Evolutionary conservation across 2,329 filamentous ascomycete genomes (phyloP).

Genomic region (Aspergillus sp.): DNA sequence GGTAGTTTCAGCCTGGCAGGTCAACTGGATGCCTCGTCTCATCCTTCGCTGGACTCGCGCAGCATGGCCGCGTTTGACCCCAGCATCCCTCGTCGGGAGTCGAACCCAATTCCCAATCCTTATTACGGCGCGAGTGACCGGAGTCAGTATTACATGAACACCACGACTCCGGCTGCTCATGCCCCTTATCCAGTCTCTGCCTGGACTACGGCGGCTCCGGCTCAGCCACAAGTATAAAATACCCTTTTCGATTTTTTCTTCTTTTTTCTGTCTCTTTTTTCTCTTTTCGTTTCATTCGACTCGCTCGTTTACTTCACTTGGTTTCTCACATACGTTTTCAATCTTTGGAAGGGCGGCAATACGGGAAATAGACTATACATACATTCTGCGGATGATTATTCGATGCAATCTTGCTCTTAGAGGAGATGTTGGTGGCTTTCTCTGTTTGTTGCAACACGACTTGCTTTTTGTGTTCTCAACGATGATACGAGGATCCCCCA

Average conservation of each 20-base stretch:
- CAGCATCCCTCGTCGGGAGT: constrained; percentile 36
- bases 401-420: constrained; percentile 20
- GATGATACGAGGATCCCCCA: constrained; percentile 18
- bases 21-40: constrained; percentile 30
- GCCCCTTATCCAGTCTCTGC: constrained; percentile 35
- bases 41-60: constrained; percentile 33
- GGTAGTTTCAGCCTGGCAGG: constrained; percentile 37
- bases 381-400: constrained; percentile 19
- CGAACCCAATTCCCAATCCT: constrained; percentile 32
- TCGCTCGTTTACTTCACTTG: background rate
- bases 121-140: constrained; percentile 36
- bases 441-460: constrained; percentile 10
- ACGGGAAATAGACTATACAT: constrained; percentile 25
- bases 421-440: constrained; percentile 22
- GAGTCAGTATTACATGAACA: constrained; percentile 34
- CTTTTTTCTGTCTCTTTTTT: background rate
- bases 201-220: constrained; percentile 39
- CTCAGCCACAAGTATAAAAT: constrained; percentile 39
- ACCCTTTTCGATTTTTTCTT: constrained; percentile 7
- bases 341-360: constrained; percentile 21
- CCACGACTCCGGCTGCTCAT: constrained; percentile 27
- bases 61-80: constrained; percentile 33
- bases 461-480: constrained; percentile 18
- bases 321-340: constrained; percentile 3
- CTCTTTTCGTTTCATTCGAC: constrained; percentile 8